Percentiles rank a stretch among this genome's conserved stretches.
Evolutionary conservation across 305 asterid species (phyloP).

Genomic region (Euphrasia arctica): DNA sequence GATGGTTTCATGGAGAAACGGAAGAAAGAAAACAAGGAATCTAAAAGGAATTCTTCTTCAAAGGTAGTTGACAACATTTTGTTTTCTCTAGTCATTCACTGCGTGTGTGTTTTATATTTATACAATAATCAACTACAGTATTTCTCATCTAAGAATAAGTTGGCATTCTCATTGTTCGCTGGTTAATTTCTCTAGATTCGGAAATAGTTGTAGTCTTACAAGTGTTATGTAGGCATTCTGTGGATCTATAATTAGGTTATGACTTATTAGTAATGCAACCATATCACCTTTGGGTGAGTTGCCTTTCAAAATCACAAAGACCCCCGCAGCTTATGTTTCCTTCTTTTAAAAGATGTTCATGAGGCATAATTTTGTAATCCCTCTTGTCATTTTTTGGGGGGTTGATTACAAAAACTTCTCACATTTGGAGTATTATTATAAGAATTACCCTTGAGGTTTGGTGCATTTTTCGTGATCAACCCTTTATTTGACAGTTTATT

Average conservation of each 20-base stretch:
- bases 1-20: constrained; percentile 72
- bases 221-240: neutral
- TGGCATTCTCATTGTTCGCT: neutral
- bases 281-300: neutral
- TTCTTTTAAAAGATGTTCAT: neutral
- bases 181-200: neutral
- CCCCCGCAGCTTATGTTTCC: too few relatives aligned
- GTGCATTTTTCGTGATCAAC: neutral
- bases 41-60: constrained; percentile 60
- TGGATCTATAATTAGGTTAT: neutral
- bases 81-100: too few relatives aligned
- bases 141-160: neutral
- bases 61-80: constrained; percentile 41
- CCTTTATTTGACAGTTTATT: neutral
- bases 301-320: neutral
- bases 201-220: neutral
- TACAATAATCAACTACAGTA: neutral
- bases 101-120: neutral
- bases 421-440: too few relatives aligned
- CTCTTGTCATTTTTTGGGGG: too few relatives aligned
- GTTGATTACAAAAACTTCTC: too few relatives aligned
- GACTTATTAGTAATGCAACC: neutral
- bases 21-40: constrained; percentile 61
- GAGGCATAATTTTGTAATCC: too few relatives aligned
- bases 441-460: too few relatives aligned